Evolutionary conservation across 768 basidiomycete genomes (phyloP).

Genomic region (Boletus fagicola): DNA sequence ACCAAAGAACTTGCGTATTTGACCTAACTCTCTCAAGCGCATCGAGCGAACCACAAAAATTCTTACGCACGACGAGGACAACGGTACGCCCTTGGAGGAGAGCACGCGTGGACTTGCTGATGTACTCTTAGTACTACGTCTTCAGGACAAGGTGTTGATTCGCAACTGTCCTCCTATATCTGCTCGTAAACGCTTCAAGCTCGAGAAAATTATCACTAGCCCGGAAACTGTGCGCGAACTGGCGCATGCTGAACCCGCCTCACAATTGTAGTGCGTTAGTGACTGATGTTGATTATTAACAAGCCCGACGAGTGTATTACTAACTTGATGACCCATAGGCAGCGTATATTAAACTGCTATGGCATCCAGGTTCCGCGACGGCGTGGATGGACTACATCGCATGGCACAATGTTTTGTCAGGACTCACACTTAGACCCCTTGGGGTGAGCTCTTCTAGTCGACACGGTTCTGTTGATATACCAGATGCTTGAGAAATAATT

Average conservation of each 20-base stretch:
- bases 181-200: conserved; percentile 70
- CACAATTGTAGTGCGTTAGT: background rate
- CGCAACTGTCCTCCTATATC: conserved; percentile 82
- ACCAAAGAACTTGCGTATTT: background rate
- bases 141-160: conserved; percentile 72
- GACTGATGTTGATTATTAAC: background rate
- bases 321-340: background rate
- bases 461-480: conserved; percentile 12
- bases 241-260: conserved; percentile 15
- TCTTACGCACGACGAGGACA: conserved; percentile 69
- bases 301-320: background rate
- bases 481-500: conserved; percentile 5
- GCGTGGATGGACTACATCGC: background rate
- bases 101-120: conserved; percentile 5
- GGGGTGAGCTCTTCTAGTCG: conserved; percentile 18
- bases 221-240: conserved; percentile 61
- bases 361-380: background rate
- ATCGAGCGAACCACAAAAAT: conserved; percentile 77
- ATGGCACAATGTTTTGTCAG: background rate
- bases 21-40: conserved; percentile 42
- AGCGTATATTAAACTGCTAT: background rate
- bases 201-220: conserved; percentile 66
- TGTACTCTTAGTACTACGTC: conserved; percentile 49
- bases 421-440: background rate
- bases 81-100: conserved; percentile 47